Percentiles rank a stretch among this genome's conserved stretches.
Evolutionary conservation across 2,329 filamentous ascomycete species (phyloP).

Genomic region (Cadophora luteo-olivacea): DNA sequence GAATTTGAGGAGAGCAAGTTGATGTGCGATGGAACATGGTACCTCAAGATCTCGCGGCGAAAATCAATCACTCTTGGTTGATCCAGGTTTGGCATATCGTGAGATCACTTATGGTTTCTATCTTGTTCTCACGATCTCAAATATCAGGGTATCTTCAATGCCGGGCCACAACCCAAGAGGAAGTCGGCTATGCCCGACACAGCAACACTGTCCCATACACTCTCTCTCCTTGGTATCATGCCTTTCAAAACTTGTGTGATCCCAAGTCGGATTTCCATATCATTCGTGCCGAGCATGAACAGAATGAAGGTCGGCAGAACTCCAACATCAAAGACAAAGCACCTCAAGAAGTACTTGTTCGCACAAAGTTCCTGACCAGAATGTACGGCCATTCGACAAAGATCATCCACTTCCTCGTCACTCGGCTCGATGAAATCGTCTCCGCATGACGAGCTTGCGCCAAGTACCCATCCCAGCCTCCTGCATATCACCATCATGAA

Average conservation of each 20-base stretch:
- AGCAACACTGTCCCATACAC: background rate
- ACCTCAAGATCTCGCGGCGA: background rate
- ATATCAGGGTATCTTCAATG: background rate
- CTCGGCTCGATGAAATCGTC: background rate
- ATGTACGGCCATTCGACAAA: background rate
- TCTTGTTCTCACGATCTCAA: background rate
- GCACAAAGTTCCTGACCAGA: background rate
- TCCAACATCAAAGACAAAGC: background rate
- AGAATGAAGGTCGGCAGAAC: background rate
- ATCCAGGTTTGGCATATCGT: background rate
- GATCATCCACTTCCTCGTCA: background rate
- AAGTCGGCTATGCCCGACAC: background rate
- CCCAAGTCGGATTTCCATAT: background rate
- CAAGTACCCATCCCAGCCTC: conserved; percentile 4
- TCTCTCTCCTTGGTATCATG: conserved; percentile 11
- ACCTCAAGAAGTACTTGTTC: background rate
- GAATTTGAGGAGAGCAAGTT: too few relatives aligned
- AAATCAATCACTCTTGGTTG: background rate
- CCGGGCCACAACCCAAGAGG: background rate
- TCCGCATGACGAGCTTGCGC: too few relatives aligned
- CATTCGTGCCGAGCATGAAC: background rate
- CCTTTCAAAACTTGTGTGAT: background rate
- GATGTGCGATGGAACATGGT: too few relatives aligned
- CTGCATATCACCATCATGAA: background rate
- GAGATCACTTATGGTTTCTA: background rate